Evolutionary conservation across 2,329 filamentous ascomycete species (phyloP).

Genomic region (Xylariales sp.): DNA sequence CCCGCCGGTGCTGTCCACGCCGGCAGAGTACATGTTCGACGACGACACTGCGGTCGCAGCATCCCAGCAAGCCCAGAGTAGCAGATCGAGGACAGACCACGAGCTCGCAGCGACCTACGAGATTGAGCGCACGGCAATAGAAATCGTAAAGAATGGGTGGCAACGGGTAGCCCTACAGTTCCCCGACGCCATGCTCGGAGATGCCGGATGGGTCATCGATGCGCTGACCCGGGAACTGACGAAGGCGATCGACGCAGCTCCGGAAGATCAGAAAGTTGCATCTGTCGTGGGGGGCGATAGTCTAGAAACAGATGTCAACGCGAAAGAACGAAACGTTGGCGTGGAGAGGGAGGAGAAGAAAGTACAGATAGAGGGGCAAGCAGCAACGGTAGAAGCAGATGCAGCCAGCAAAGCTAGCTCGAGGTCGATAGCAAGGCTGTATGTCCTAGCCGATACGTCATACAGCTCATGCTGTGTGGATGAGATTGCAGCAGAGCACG

Average conservation of each 20-base stretch:
- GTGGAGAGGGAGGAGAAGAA: not conserved
- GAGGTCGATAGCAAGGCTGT: conserved; percentile 43
- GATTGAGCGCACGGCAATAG: conserved; percentile 70
- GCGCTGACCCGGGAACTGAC: conserved; percentile 41
- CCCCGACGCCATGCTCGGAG: conserved; percentile 84
- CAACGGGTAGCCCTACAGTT: conserved; percentile 86
- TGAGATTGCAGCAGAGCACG: conserved; percentile 92
- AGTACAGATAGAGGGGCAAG: not conserved
- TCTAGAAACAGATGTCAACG: conserved; percentile 7
- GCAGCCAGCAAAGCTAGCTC: not conserved
- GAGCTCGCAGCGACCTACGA: conserved; percentile 79
- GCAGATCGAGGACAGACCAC: conserved; percentile 47
- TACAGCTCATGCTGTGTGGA: conserved; percentile 98
- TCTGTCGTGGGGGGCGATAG: conserved; percentile 6
- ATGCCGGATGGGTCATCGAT: conserved; percentile 77
- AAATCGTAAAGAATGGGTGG: conserved; percentile 71
- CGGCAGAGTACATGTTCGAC: conserved; percentile 52
- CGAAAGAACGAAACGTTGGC: not conserved
- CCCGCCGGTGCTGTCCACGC: conserved; percentile 60
- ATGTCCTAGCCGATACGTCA: conserved; percentile 89
- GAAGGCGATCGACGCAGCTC: conserved; percentile 9
- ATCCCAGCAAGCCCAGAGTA: conserved; percentile 13
- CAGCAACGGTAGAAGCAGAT: conserved; percentile 1
- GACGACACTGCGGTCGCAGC: conserved; percentile 40
- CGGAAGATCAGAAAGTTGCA: not conserved